phyloP scores from a whole-genome alignment of 805 yeast genomes.

The Starmerella stigmatis region DNA sequence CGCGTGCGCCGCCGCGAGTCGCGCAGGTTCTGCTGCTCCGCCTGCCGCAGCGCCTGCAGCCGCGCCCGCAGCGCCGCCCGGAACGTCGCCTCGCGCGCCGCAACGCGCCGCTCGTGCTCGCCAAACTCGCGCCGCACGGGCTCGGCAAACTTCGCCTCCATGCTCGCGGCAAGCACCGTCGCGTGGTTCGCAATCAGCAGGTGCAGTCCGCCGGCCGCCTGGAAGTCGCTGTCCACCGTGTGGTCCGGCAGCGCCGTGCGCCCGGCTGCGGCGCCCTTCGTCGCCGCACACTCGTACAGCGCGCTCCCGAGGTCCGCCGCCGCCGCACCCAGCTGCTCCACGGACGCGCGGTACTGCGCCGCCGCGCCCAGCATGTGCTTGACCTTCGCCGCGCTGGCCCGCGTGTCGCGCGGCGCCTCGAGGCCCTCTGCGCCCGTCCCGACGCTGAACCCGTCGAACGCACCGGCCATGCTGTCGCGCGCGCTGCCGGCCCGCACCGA shows the following conservation, averaged over 20 bases:
- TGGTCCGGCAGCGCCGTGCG: constrained; percentile 16
- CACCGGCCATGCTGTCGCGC: constrained; percentile 19
- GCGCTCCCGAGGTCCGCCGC: constrained; percentile 65
- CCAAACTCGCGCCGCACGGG: constrained; percentile 42
- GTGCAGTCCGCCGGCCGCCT: constrained; percentile 68
- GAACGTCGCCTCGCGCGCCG: constrained; percentile 43
- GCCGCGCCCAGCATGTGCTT: constrained; percentile 41
- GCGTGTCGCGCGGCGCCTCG: constrained; percentile 19
- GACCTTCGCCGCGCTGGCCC: constrained; percentile 22
- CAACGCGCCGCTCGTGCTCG: constrained; percentile 37
- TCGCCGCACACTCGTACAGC: constrained; percentile 51
- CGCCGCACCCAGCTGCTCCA: constrained; percentile 42
- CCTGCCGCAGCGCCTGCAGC: constrained; percentile 43
- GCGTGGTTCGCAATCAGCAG: constrained; percentile 68
- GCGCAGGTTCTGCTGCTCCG: constrained; percentile 52
- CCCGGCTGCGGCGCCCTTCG: constrained; percentile 39
- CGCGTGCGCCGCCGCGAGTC: constrained; percentile 51
- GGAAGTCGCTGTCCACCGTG: constrained; percentile 46
- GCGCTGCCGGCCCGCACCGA: constrained; percentile 15
- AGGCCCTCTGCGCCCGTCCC: constrained; percentile 10
- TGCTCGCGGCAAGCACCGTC: constrained; percentile 50
- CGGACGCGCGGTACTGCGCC: constrained; percentile 37
- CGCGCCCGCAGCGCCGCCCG: constrained; percentile 44
- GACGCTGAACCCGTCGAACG: constrained; percentile 20
- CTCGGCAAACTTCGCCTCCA: constrained; percentile 44